phyloP scores from a whole-genome alignment of 768 basidiomycete species.

The Pisolithus tinctorius region DNA sequence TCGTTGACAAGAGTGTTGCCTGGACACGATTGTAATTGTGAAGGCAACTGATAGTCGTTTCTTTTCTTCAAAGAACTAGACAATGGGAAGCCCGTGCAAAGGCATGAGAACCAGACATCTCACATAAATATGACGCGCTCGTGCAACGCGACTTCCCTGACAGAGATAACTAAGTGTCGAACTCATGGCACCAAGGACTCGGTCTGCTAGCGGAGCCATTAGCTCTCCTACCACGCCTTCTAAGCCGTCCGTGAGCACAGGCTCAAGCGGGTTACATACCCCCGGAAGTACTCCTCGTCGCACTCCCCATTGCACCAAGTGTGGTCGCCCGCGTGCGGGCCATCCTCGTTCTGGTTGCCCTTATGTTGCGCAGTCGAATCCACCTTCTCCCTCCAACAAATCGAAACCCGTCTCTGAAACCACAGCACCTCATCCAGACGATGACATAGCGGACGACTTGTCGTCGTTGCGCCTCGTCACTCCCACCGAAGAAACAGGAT shows the following conservation, averaged over 20 bases:
- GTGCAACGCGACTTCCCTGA: no score
- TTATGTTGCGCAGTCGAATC: slow-evolving; percentile 26
- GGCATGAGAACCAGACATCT: no score
- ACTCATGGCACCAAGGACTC: slow-evolving; percentile 21
- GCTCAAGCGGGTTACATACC: slow-evolving; percentile 9
- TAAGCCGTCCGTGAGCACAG: slow-evolving; percentile 11
- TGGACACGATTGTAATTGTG: neutral
- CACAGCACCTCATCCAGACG: slow-evolving; percentile 8
- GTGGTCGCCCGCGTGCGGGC: slow-evolving; percentile 46
- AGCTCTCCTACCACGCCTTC: slow-evolving; percentile 22
- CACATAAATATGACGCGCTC: no score
- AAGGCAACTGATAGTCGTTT: neutral
- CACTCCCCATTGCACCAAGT: slow-evolving; percentile 47
- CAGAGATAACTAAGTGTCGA: neutral
- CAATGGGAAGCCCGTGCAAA: no score
- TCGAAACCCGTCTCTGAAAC: slow-evolving; percentile 1
- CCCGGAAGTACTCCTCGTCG: slow-evolving; percentile 42
- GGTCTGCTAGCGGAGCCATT: slow-evolving; percentile 13
- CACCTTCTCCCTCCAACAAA: slow-evolving; percentile 10
- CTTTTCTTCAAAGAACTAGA: no score
- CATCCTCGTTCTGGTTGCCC: slow-evolving; percentile 64
- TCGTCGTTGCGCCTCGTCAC: slow-evolving; percentile 39
- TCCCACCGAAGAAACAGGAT: slow-evolving; percentile 13
- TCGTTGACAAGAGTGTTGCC: neutral
- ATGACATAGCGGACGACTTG: slow-evolving; percentile 35